Evolutionary conservation across 306 rosid genomes (phyloP).

Genomic region (Trifolium repens): DNA sequence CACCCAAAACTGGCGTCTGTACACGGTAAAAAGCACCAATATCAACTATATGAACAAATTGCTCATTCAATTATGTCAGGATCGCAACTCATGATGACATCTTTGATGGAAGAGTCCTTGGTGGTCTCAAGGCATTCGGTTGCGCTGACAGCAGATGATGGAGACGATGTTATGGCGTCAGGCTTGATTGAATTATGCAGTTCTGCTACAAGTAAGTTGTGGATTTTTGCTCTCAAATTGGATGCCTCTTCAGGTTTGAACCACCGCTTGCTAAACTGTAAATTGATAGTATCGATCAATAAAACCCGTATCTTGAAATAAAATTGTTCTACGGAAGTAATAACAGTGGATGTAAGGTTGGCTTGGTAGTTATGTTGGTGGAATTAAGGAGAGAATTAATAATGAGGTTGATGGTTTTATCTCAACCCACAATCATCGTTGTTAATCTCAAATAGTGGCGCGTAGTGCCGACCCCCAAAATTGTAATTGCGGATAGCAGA

Average conservation of each 20-base stretch:
- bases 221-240: slow-evolving; percentile 73
- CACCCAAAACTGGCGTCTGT: slow-evolving; percentile 36
- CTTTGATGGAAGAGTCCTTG: slow-evolving; percentile 13
- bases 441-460: no score
- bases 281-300: slow-evolving; percentile 34
- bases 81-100: slow-evolving; percentile 30
- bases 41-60: slow-evolving; percentile 39
- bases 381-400: neutral
- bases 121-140: slow-evolving; percentile 16
- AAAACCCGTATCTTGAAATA: slow-evolving; percentile 9
- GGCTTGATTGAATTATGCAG: slow-evolving; percentile 47
- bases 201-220: slow-evolving; percentile 58
- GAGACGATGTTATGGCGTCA: slow-evolving; percentile 29
- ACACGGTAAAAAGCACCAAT: slow-evolving; percentile 23
- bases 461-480: no score
- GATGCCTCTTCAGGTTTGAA: slow-evolving; percentile 92
- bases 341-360: neutral
- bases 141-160: slow-evolving; percentile 32
- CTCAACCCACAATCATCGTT: neutral
- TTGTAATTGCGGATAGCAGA: no score
- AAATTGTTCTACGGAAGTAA: neutral
- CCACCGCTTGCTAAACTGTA: slow-evolving; percentile 86
- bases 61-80: slow-evolving; percentile 16
- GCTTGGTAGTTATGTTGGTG: neutral
- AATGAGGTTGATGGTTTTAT: neutral